Evolutionary conservation across 2,329 filamentous ascomycete genomes (phyloP), one percentile per base, ranked within the genome.

Genomic region (Eurotiales sp.): DNA sequence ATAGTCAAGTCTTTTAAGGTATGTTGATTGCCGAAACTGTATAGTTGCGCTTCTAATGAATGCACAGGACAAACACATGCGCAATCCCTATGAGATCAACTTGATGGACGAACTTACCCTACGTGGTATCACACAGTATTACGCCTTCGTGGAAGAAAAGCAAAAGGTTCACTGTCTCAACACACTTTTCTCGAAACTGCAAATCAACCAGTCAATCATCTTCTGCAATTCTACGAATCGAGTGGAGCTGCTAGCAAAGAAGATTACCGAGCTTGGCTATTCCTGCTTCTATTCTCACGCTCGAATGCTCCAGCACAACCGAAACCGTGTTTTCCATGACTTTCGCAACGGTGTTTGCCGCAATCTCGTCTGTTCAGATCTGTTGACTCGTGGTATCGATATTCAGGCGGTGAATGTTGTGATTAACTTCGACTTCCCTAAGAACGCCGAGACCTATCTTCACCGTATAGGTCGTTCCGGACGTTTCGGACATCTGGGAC

Each of bases 201-300:
- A 99, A 73, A 99, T 99, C 76, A 99, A 99, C 75, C 93, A 99
- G 77, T 99, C 95, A 56, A 99, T 99, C 76, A 99, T 99, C 69
- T 99, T 99, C 77, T 99, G 93, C 77, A 99, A 99, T 74, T 99
- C 93, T 36, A 99, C 93, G 49, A 97, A 97, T 72, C 89, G 93
- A 59, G 93, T 99, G 55, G 93, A 99, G 73, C 80, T 99, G 48
- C 82, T 99, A 22, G 93, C 93, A 46, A 99, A 99, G 80, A 99
- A 99, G 74, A 99, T 99, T 65, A 99, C 95, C 43, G 95, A 99
- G 71, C 83, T 99, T 58, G 93, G 93, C 58, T 99, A 99, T 74
- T 99, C 93, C 1, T 99, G 93, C 77, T 99, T 97, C 77, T 99
- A 99, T 77, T 97, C 92, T 61, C 93, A 99, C 71, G 93, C 93